These are phyloP conservation scores for Ustilago hordei DNA, from an alignment of 1,284 basidiomycete species.

Conservation along the genomic window DNA sequence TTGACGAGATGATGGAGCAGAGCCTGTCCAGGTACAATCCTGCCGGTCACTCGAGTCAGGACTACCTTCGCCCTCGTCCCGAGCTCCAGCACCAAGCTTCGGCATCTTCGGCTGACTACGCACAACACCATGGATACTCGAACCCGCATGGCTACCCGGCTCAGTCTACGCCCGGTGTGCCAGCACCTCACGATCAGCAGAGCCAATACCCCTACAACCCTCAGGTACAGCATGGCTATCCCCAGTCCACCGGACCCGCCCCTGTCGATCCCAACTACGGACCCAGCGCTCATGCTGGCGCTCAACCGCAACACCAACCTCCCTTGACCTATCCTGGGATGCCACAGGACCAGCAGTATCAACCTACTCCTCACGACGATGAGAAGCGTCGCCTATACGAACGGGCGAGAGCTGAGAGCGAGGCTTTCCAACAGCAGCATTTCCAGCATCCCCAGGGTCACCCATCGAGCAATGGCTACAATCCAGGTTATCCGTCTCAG, in stretches of 20 bases:
- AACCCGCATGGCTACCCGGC: constrained; percentile 23
- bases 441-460: constrained; percentile 25
- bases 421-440: constrained; percentile 61
- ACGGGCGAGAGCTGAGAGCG: constrained; percentile 61
- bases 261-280: constrained; percentile 17
- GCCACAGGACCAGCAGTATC: constrained; percentile 31
- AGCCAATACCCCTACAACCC: constrained; percentile 53
- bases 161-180: constrained; percentile 13
- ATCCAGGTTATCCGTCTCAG: constrained; percentile 24
- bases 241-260: constrained; percentile 12
- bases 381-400: constrained; percentile 66
- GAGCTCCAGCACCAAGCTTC: constrained; percentile 45
- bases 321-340: constrained; percentile 15
- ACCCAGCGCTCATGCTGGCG: constrained; percentile 9
- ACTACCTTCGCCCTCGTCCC: constrained; percentile 42
- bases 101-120: constrained; percentile 39
- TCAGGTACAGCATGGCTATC: constrained; percentile 26
- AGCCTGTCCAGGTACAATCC: constrained; percentile 78
- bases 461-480: constrained; percentile 18
- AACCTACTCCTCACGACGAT: constrained; percentile 54
- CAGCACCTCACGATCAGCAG: constrained; percentile 69
- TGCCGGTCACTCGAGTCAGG: constrained; percentile 43
- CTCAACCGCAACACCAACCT: constrained; percentile 23
- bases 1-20: constrained; percentile 91
- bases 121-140: constrained; percentile 30